Evolutionary conservation across 148 eudicot species (phyloP).

Genomic region (Rhododendron henanense): DNA sequence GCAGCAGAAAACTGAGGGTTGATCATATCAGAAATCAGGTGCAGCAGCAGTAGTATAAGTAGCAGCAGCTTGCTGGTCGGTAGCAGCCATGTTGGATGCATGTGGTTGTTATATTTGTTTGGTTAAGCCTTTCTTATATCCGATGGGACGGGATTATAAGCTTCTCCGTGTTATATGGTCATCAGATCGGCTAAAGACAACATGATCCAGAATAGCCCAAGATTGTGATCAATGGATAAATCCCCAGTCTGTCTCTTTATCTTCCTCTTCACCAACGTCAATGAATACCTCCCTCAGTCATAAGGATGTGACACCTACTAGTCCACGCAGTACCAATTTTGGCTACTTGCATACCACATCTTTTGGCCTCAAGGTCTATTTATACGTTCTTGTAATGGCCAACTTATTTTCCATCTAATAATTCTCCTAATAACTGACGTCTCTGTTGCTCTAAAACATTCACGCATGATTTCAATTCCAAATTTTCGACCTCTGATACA

Average conservation of each 20-base stretch:
- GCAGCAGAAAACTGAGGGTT: too few species aligned
- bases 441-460: not conserved
- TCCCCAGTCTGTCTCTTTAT: conserved; percentile 38
- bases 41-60: too few species aligned
- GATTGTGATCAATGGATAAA: conserved; percentile 84
- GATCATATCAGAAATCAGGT: too few species aligned
- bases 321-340: conserved; percentile 40
- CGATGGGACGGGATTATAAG: not conserved
- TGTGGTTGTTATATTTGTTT: not conserved
- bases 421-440: not conserved
- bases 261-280: conserved; percentile 48
- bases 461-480: not conserved
- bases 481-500: not conserved
- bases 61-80: too few species aligned
- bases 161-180: conserved; percentile 18
- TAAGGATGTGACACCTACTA: conserved; percentile 67
- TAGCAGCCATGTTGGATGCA: not conserved
- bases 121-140: not conserved
- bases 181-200: conserved; percentile 65
- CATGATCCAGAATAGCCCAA: conserved; percentile 63
- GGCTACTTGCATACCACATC: conserved; percentile 28
- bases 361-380: conserved; percentile 75
- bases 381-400: not conserved
- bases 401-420: not conserved
- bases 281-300: conserved; percentile 46